Base-by-base conservation (phyloP, 345 rosid genomes). In the Eucalyptus marginata region DNA sequence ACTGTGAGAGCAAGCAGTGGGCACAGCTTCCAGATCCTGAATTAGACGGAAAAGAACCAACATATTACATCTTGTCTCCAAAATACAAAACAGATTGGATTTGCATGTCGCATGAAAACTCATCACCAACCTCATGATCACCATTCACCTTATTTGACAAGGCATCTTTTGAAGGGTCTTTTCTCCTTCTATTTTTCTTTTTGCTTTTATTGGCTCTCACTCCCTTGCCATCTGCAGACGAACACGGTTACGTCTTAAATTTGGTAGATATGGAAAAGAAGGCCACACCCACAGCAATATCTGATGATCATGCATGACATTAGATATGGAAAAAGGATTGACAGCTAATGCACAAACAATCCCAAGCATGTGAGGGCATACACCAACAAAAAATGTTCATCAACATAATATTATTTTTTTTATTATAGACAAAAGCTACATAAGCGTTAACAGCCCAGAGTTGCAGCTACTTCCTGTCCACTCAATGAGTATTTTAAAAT, bases 171-270 rank as follows among this genome's bases (percentile, higher is more conserved):
- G 87, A 85, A 66, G 91, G 96, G 49, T 95, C 96, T 90, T 93
- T 95, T 92, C 94, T 95, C 92, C 96, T 93, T 87, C 93, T 91
- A 86, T 95, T 94, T 93, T 95, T 96, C 95, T 92, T 96, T 90
- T 95, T 95, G 56, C 90, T 93, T 90, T 95, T 96, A 87, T 93
- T 93, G 87, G 90, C 88, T 94, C 92, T 93, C 84, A 81, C 91
- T 59, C 90, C 96, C 92, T 94, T 95, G 89, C 94, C 89, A 95
- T 95, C 99, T 97, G 96, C 89, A 89, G 91, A 93, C 90, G 88
- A 88, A 58, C 27, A 76, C 40, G 83, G 84, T 76, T 40, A 40
- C 47, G 4, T 76, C 84, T 40, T 76, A 76, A 10, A 20, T 46
- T 25, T 33, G 24, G 46, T 17, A 33, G 29, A 29, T 13, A 68